These are phyloP conservation scores for Boletus nobilissimus DNA, from an alignment of 1,284 basidiomycete species.

Conservation along the genomic window DNA sequence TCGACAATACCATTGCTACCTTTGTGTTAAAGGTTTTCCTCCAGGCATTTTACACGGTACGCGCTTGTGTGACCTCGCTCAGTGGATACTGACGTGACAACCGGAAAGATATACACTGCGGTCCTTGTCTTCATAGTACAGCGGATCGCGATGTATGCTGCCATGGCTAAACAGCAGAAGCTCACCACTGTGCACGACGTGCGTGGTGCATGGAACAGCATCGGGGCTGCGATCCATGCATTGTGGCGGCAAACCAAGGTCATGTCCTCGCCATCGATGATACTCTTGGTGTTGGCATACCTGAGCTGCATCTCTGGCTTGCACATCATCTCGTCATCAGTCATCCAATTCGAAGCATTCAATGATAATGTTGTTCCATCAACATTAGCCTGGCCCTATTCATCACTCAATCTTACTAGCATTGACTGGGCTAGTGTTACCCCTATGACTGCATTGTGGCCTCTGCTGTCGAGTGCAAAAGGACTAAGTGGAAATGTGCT, in stretches of 20 bases:
- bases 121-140: constrained; percentile 29
- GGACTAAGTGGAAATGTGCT: constrained; percentile 26
- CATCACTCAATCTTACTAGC: background rate
- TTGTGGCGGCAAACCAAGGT: constrained; percentile 36
- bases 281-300: constrained; percentile 19
- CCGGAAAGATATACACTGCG: constrained; percentile 27
- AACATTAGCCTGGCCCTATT: constrained; percentile 17
- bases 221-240: constrained; percentile 26
- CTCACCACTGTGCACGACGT: constrained; percentile 35
- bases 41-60: constrained; percentile 25
- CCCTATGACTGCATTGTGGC: constrained; percentile 3
- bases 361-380: constrained; percentile 13
- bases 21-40: constrained; percentile 6
- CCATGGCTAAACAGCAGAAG: constrained; percentile 20
- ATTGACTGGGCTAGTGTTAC: constrained; percentile 24
- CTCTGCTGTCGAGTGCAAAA: constrained; percentile 13
- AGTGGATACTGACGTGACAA: background rate
- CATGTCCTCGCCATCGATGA: background rate
- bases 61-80: background rate
- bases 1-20: constrained; percentile 1
- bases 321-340: constrained; percentile 36
- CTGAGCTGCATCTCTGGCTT: constrained; percentile 24
- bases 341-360: constrained; percentile 36
- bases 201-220: constrained; percentile 33
- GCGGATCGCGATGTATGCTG: constrained; percentile 1